Evolutionary conservation across 2,329 filamentous ascomycete genomes (phyloP).

Genomic region (Colletotrichum sp.): DNA sequence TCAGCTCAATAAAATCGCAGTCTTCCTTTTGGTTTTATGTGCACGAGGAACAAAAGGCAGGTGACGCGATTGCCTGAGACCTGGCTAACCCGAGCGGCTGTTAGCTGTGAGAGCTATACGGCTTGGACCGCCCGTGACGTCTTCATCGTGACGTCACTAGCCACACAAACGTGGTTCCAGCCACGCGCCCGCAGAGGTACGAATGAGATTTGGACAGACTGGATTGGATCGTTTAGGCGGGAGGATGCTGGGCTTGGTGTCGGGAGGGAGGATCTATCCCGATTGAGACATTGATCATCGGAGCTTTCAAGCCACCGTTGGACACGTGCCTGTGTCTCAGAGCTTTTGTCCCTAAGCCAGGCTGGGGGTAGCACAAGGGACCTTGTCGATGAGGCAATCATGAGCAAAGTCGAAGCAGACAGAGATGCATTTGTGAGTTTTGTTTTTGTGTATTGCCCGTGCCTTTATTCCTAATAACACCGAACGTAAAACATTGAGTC

Average conservation of each 20-base stretch:
- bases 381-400: neutral
- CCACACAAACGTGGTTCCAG: slow-evolving; percentile 17
- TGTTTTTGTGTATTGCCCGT: neutral
- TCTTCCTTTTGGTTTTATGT: neutral
- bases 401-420: neutral
- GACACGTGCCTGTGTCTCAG: neutral
- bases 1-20: neutral
- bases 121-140: slow-evolving; percentile 7
- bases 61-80: slow-evolving; percentile 12
- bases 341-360: neutral
- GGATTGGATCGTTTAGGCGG: slow-evolving; percentile 1
- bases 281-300: neutral
- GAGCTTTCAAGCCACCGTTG: neutral
- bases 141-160: slow-evolving; percentile 21
- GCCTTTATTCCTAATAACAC: neutral
- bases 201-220: neutral
- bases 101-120: neutral
- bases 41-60: slow-evolving; percentile 1
- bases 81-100: neutral
- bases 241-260: neutral
- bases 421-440: neutral
- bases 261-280: neutral
- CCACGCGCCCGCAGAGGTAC: neutral
- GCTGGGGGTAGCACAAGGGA: neutral
- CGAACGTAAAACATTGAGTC: neutral